These are phyloP conservation scores for Hygrophila difformis DNA, from an alignment of 257 asterid species.

Conservation along the genomic window DNA sequence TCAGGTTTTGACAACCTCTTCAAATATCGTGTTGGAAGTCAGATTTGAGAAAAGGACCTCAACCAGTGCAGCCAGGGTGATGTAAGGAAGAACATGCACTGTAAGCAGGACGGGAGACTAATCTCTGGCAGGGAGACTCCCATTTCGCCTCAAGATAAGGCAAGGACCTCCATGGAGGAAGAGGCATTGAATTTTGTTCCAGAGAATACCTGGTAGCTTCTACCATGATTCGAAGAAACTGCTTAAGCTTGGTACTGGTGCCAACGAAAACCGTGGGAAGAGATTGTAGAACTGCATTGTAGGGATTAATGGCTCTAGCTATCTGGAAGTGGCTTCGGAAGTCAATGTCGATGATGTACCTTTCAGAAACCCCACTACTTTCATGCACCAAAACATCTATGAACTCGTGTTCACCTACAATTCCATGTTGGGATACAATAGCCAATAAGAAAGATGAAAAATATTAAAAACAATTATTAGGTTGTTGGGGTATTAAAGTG, in stretches of 20 bases:
- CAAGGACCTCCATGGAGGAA: slow-evolving; percentile 51
- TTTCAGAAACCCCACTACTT: slow-evolving; percentile 17
- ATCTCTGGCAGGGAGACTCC: slow-evolving; percentile 36
- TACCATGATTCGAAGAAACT: slow-evolving; percentile 32
- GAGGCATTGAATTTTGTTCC: slow-evolving; percentile 43
- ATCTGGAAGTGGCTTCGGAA: slow-evolving; percentile 48
- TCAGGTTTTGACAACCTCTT: not conserved
- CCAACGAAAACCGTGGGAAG: slow-evolving; percentile 37
- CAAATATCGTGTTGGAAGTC: slow-evolving; percentile 17
- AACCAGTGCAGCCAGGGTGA: slow-evolving; percentile 25
- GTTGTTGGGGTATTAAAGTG: not conserved
- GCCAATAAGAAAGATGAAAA: too few relatives aligned
- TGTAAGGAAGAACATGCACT: slow-evolving; percentile 16
- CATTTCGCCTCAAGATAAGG: slow-evolving; percentile 43
- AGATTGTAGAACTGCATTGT: slow-evolving; percentile 21
- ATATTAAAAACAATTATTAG: too few relatives aligned
- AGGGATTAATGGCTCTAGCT: slow-evolving; percentile 44
- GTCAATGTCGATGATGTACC: slow-evolving; percentile 40
- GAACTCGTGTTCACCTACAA: slow-evolving; percentile 39
- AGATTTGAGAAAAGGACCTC: slow-evolving; percentile 23
- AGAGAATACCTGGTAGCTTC: slow-evolving; percentile 38
- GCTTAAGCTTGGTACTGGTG: slow-evolving; percentile 27
- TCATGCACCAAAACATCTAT: slow-evolving; percentile 30
- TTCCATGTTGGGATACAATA: not conserved
- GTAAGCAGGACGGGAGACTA: slow-evolving; percentile 4